Evolutionary conservation across 2,329 filamentous ascomycete species (phyloP).

Genomic region (Alternaria consortialis): DNA sequence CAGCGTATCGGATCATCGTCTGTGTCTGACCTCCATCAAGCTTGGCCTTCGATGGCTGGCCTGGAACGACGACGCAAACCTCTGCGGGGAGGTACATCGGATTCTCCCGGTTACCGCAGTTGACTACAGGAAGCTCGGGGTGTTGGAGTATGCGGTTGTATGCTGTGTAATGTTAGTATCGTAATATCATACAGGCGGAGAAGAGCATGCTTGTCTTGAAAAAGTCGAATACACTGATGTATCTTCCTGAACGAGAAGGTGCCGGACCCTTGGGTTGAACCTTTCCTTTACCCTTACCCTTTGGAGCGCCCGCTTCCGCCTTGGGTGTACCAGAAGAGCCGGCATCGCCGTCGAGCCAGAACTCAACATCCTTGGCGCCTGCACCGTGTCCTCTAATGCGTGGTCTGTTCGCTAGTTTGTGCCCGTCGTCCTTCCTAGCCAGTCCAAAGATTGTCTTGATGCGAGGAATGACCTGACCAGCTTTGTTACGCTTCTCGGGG

Average conservation of each 20-base stretch:
- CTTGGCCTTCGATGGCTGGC: slow-evolving; percentile 34
- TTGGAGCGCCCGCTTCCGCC: slow-evolving; percentile 9
- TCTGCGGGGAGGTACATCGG: slow-evolving; percentile 37
- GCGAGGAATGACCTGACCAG: slow-evolving; percentile 42
- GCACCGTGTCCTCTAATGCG: slow-evolving; percentile 22
- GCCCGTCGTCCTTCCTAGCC: slow-evolving; percentile 50
- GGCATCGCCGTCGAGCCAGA: slow-evolving; percentile 26
- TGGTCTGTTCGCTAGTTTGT: slow-evolving; percentile 26
- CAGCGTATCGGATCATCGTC: slow-evolving; percentile 39
- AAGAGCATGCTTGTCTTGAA: slow-evolving; percentile 22
- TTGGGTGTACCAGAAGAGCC: slow-evolving; percentile 12
- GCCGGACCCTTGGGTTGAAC: slow-evolving; percentile 4
- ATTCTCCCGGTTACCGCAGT: slow-evolving; percentile 33
- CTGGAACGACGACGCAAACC: slow-evolving; percentile 35
- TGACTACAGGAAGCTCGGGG: slow-evolving; percentile 32
- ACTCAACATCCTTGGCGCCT: slow-evolving; percentile 35
- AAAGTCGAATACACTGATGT: slow-evolving; percentile 34
- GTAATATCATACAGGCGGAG: too few relatives aligned
- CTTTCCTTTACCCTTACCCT: slow-evolving; percentile 24
- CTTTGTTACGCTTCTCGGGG: slow-evolving; percentile 44
- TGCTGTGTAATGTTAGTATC: slow-evolving; percentile 2
- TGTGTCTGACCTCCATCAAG: slow-evolving; percentile 34
- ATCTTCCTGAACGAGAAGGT: slow-evolving; percentile 17
- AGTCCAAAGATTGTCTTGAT: slow-evolving; percentile 53
- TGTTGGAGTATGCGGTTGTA: slow-evolving; percentile 21